Conservation (phyloP, 768 basidiomycete species). For the Candolleomyces aberdarensis region DNA sequence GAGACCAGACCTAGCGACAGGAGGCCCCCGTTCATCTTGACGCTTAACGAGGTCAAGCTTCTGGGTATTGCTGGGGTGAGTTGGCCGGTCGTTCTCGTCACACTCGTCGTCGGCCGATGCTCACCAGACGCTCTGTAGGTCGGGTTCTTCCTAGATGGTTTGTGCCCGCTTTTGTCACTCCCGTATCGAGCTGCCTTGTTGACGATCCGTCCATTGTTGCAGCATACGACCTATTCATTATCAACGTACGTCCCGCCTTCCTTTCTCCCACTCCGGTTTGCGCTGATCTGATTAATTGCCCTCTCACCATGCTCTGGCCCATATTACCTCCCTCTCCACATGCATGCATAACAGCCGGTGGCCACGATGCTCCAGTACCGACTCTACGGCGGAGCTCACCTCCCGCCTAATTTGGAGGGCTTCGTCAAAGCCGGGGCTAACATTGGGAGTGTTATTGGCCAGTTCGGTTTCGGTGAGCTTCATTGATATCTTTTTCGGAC, state of each 20-base stretch:
- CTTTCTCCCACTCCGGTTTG: too few relatives aligned
- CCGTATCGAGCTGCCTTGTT: not conserved
- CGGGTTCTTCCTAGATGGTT: constrained; percentile 72
- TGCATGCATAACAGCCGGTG: constrained; percentile 43
- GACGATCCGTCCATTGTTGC: constrained; percentile 1
- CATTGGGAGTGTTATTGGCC: constrained; percentile 71
- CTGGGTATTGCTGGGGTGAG: constrained; percentile 59
- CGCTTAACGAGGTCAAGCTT: constrained; percentile 52
- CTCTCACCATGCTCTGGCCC: too few relatives aligned
- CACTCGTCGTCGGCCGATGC: not conserved
- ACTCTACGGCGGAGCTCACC: constrained; percentile 47
- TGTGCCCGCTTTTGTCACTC: constrained; percentile 12
- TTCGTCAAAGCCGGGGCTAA: constrained; percentile 65
- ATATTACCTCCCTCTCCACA: too few relatives aligned
- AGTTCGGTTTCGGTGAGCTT: constrained; percentile 54
- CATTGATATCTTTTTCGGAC: not conserved
- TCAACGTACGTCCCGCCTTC: constrained; percentile 50
- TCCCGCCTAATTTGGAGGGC: constrained; percentile 57
- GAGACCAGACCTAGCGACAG: constrained; percentile 19
- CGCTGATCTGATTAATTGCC: too few relatives aligned
- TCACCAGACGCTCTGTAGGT: constrained; percentile 34
- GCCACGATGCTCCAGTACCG: constrained; percentile 66
- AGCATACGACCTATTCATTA: constrained; percentile 73
- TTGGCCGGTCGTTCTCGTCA: constrained; percentile 5
- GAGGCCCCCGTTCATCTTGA: constrained; percentile 26